Base-by-base conservation (phyloP, 2,329 filamentous ascomycete species). In the Falciphora oryzae region DNA sequence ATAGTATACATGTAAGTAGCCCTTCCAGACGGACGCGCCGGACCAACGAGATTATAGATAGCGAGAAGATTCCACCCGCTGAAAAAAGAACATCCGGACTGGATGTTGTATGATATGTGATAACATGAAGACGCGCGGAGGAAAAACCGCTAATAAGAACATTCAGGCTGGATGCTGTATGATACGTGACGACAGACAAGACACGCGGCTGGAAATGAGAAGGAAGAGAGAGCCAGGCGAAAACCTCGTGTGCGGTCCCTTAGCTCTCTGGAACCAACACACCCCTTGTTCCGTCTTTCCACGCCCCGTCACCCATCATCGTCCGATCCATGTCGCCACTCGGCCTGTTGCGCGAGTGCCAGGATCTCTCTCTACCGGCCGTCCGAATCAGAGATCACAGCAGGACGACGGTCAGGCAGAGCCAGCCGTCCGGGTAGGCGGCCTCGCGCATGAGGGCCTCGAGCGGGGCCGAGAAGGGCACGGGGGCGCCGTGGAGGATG, bases 371-470 rank as follows among this genome's bases (percentile, higher is more conserved):
- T 38, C 35, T 38, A 11, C 35, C 14, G 14, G 14, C 35, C 14
- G 35, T 2, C 13, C 35, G 5, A 5, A 1, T 27, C 31, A 28
- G 11, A 56, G 22, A 7, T 75, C 67, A 79, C 73, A 92, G 81
- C 79, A 96, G 89, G 27, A 88, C 83, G 6, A 97, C 85, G 63
- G 92, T 90, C 57, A 97, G 77, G 75, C 92, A 92, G 31, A 97
- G 76, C 89, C 93, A 99, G 0, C 95, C 95, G 77, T 99, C 95
- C 0, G 92, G 88, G 79, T 97, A 98, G 1, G 92, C 87, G 4
- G 91, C 90, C 71, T 90, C 89, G 65, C 88, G 84, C 77, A 95
- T 90, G 65, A 99, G 75, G 60, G 97, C 94, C 72, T 92, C 90
- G 25, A 99, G 76, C 29, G 88, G 88, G 1, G 93, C 90, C 66